These are phyloP conservation scores for Solanum bukasovii DNA, from an alignment of 257 asterid genomes.

Conservation along the genomic window DNA sequence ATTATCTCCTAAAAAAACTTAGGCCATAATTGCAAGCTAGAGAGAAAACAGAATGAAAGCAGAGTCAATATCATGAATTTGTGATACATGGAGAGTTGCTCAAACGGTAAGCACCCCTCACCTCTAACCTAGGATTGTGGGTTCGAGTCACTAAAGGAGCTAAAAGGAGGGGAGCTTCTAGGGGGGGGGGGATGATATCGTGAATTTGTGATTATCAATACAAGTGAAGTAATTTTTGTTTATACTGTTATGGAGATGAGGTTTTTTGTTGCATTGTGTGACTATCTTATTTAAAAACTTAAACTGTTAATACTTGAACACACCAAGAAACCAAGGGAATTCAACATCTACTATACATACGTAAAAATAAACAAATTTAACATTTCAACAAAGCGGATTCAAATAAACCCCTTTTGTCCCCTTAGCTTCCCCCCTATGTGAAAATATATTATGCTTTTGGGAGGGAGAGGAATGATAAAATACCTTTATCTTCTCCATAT, in stretches of 20 bases:
- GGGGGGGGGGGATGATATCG: neutral
- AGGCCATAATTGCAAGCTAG: neutral
- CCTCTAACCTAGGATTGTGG: neutral
- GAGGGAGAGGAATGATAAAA: neutral
- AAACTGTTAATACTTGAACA: neutral
- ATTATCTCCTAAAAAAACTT: neutral
- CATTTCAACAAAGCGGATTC: neutral
- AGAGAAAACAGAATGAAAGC: neutral
- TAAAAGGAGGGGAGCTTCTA: neutral
- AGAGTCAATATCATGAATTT: neutral
- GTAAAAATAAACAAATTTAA: neutral
- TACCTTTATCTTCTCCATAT: constrained; percentile 23
- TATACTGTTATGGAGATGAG: neutral
- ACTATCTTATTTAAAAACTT: neutral
- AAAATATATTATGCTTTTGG: neutral
- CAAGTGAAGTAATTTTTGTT: neutral
- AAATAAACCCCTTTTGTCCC: neutral
- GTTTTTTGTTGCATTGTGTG: neutral
- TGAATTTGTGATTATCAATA: neutral
- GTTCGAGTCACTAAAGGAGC: neutral
- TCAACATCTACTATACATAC: neutral
- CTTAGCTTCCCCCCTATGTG: neutral
- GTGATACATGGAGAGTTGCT: neutral
- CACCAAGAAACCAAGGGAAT: neutral
- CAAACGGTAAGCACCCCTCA: neutral